Base-by-base conservation (phyloP, 257 asterid species). In the Vinca minor region DNA sequence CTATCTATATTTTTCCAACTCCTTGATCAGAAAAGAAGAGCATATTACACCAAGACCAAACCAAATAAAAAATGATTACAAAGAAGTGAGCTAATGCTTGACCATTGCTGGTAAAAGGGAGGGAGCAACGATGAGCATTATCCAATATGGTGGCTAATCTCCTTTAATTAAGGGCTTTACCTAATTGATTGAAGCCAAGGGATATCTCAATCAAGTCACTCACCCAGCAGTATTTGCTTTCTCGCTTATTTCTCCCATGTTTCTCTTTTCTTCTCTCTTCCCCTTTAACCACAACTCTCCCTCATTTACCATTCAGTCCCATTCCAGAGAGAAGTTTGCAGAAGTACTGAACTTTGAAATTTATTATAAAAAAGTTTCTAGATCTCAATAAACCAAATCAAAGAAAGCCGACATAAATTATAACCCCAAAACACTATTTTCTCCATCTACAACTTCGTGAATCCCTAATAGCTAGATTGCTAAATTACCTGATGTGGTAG, bases 371-470 rank as follows among this genome's bases (percentile, higher is more conserved):
- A 55, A 10, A 18, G 0, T 31, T 34, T 2, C 23, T 31, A 31
- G 62, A 44, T 14, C 42, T 13, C 41, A 7, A 15, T 56, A 7
- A 32, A 56, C 14, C 25, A 56, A 31, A 32, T n/a, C 18, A 42
- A 5, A 4, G 31, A 56, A 0, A 31, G 59, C 55, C 47, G 29
- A 31, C 68, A 31, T n/a, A 63, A 45, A 44, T 28, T 4, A n/a
- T 20, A 64, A 64, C 32, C 20, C 38, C 21, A 34, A 48, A 64
- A 64, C 26, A 35, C 50, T 35, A 52, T 20, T 11, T 49, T 31
- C 45, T 23, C 59, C 55, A 34, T 34, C 48, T 64, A 29, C 61
- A 52, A 62, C 62, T 49, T 52, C 62, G 42, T 13, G 35, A 49
- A 15, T 17, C 21, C 35, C 52, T 25, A 52, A 35, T 53, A 36